Evolutionary conservation across 164 flowering plant species (phyloP), one percentile per base, ranked within the genome.

Genomic region (Tinospora cordifolia): DNA sequence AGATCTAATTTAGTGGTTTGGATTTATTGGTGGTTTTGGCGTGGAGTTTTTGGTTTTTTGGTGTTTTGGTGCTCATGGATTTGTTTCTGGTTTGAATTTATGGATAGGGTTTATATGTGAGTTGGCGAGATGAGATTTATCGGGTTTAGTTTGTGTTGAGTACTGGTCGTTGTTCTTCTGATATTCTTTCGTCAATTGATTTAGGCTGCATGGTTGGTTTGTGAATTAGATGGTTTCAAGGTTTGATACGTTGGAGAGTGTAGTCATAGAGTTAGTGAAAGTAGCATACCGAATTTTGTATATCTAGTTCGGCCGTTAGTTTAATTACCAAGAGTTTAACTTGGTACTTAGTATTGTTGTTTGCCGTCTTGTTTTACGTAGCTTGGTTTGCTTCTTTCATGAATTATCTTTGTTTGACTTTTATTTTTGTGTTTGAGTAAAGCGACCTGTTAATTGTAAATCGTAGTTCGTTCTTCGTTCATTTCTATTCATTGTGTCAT

Each of bases 21-120:
- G 8, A 30, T 62, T 19, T n/a, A n/a, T n/a, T 70, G 25, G 22
- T 51, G n/a, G 24, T 36, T 22, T 22, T 38, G 38, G 27, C 59
- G 19, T 19, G 63, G 63, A 26, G 2, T 60, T 60, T 60, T 30
- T 25, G 34, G 14, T 60, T 60, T 10, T 60, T 60, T 60, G 63
- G 12, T 30, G 3, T 24, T 66, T 8, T 41, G 65, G 24, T 54
- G 60, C 22, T 54, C 21, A 25, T 40, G 70, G 64, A 6, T 54
- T 46, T 17, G 44, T 49, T 38, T 63, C 11, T 21, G 49, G 64
- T 71, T 47, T 72, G 64, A 66, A 40, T 57, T 66, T 13, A 58
- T 21, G 44, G 65, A 3, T 71, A 51, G 69, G 74, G 69, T 71
- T 65, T 65, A 19, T 8, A 8, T 38, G 6, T 36, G 17, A 22